Percentiles rank a stretch among this genome's conserved stretches.
phyloP scores from a whole-genome alignment of 352 stramenopile genomes.

The Thraustochytrium sp. region DNA sequence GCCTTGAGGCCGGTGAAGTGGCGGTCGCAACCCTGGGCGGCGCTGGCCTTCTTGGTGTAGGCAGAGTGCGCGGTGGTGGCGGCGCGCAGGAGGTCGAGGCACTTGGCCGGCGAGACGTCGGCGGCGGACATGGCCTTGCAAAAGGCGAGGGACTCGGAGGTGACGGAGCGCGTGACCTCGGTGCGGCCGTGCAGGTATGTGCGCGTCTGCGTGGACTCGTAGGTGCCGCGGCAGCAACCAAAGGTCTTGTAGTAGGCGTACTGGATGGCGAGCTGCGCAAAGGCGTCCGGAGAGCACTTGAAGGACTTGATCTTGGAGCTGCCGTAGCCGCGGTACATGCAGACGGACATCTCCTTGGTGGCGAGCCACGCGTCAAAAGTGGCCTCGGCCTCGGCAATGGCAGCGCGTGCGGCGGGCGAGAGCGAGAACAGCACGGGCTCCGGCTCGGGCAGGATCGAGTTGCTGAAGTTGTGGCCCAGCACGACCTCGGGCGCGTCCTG shows the following conservation, averaged over 20 bases:
- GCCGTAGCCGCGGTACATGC: constrained; percentile 85
- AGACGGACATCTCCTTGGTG: constrained; percentile 77
- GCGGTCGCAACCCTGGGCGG: constrained; percentile 72
- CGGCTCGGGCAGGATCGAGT: constrained; percentile 59
- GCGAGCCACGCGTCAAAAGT: constrained; percentile 84
- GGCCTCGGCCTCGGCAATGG: constrained; percentile 73
- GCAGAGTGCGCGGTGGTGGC: constrained; percentile 82
- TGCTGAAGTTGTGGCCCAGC: constrained; percentile 29
- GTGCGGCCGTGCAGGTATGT: constrained; percentile 94
- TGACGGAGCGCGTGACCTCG: constrained; percentile 78
- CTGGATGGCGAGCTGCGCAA: constrained; percentile 95
- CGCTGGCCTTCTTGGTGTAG: constrained; percentile 75
- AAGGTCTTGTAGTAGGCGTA: constrained; percentile 93
- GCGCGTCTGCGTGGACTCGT: constrained; percentile 94
- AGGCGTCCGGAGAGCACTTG: constrained; percentile 92
- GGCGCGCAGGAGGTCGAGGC: constrained; percentile 56
- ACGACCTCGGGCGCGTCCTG: background rate
- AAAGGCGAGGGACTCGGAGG: constrained; percentile 78
- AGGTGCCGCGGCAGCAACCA: constrained; percentile 82
- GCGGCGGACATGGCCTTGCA: constrained; percentile 69
- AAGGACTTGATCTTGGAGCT: constrained; percentile 82
- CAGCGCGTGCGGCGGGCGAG: constrained; percentile 66
- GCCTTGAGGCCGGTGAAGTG: constrained; percentile 91
- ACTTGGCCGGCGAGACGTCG: background rate
- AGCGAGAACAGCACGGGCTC: constrained; percentile 71